phyloP scores from a whole-genome alignment of 768 basidiomycete species.

The Agaricus sinodeliciosus region DNA sequence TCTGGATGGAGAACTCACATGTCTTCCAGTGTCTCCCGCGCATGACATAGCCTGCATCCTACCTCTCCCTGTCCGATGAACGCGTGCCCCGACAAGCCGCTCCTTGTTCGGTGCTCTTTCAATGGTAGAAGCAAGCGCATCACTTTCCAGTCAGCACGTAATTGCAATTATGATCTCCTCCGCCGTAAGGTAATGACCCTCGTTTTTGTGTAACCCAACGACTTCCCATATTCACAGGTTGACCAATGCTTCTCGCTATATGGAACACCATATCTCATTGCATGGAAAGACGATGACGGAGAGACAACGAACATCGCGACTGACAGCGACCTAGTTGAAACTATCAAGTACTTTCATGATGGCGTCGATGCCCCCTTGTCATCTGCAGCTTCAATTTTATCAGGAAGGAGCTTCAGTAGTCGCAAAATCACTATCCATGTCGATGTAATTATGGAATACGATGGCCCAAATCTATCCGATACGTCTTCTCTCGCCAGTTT shows the following conservation, averaged over 20 bases:
- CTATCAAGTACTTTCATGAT: conserved; percentile 79
- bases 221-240: conserved; percentile 40
- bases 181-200: conserved; percentile 53
- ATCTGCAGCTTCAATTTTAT: conserved; percentile 69
- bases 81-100: conserved; percentile 62
- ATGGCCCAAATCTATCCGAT: conserved; percentile 87
- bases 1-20: conserved; percentile 10
- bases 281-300: conserved; percentile 86
- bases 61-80: conserved; percentile 18
- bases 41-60: neutral
- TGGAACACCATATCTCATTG: conserved; percentile 61
- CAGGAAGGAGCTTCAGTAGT: conserved; percentile 59
- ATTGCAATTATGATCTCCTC: conserved; percentile 72
- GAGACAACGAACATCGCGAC: conserved; percentile 63
- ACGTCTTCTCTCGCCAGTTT: conserved; percentile 75
- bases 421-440: conserved; percentile 75
- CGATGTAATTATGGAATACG: conserved; percentile 78
- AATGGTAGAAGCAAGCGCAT: conserved; percentile 71
- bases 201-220: neutral
- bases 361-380: conserved; percentile 71
- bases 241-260: conserved; percentile 79
- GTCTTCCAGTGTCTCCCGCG: conserved; percentile 1
- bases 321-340: conserved; percentile 77
- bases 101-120: conserved; percentile 81
- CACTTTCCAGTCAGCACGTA: conserved; percentile 70